Percentiles rank a stretch among this genome's conserved stretches.
phyloP scores from a whole-genome alignment of 1,284 basidiomycete species.

The Ganoderma lingzhi region DNA sequence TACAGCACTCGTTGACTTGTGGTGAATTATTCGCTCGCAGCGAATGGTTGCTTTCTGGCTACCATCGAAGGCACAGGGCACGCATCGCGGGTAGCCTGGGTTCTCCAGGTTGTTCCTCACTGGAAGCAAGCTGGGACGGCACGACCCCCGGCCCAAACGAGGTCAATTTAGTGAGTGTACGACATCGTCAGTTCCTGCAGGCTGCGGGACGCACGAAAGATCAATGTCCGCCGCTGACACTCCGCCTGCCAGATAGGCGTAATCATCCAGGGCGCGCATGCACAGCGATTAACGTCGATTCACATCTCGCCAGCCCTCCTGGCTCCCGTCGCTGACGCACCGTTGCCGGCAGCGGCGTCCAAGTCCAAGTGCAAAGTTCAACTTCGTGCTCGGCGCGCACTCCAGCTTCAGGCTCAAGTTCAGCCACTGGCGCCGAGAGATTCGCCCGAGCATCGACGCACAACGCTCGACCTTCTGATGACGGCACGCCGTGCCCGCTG shows the following conservation, averaged over 20 bases:
- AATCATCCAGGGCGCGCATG: slow-evolving; percentile 2
- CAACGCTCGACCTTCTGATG: slow-evolving; percentile 23
- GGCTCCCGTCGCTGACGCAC: slow-evolving; percentile 1
- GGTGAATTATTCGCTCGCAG: not conserved
- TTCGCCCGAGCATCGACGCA: slow-evolving; percentile 1
- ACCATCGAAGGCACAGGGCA: not conserved
- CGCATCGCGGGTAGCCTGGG: not conserved
- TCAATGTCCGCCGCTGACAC: slow-evolving; percentile 2
- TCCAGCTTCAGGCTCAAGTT: slow-evolving; percentile 10
- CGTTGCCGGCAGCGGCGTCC: slow-evolving; percentile 13
- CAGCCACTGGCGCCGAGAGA: not conserved
- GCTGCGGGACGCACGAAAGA: not conserved
- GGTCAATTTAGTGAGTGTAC: not conserved
- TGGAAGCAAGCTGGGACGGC: not conserved
- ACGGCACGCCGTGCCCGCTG: not conserved
- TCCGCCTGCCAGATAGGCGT: slow-evolving; percentile 7
- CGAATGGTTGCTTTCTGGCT: not conserved
- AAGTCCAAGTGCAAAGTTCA: slow-evolving; percentile 2
- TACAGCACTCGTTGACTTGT: not conserved
- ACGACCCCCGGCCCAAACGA: not conserved
- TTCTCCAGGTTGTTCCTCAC: not conserved
- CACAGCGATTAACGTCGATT: slow-evolving; percentile 17
- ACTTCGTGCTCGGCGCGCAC: not conserved
- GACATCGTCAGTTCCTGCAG: not conserved
- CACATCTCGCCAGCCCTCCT: slow-evolving; percentile 4